phyloP scores from a whole-genome alignment of 495 filamentous ascomycete species.

The Talaromyces thailandensis region DNA sequence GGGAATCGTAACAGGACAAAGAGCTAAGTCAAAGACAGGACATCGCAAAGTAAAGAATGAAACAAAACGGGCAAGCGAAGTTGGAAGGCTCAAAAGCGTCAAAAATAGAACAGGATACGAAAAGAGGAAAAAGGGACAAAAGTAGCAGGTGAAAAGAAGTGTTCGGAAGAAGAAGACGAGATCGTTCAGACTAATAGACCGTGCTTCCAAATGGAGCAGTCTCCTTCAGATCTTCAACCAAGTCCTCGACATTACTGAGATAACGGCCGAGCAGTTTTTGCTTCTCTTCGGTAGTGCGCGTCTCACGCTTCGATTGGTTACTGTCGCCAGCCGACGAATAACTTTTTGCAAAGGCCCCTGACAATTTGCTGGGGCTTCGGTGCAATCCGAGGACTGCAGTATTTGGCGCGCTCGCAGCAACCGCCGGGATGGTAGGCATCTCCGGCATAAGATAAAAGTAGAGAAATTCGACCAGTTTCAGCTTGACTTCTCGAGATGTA shows the following conservation, averaged over 20 bases:
- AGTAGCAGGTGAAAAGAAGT: constrained; percentile 13
- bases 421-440: constrained; percentile 44
- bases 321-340: constrained; percentile 27
- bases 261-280: constrained; percentile 72
- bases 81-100: background rate
- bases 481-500: constrained; percentile 79
- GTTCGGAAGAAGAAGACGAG: constrained; percentile 1
- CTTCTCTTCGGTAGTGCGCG: constrained; percentile 77
- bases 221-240: constrained; percentile 83
- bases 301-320: constrained; percentile 34
- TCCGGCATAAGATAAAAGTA: constrained; percentile 99
- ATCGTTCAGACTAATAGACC: constrained; percentile 22
- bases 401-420: constrained; percentile 28
- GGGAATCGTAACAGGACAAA: constrained; percentile 6
- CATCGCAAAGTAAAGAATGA: constrained; percentile 7
- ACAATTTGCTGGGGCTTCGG: constrained; percentile 63
- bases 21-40: constrained; percentile 8
- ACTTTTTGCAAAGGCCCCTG: constrained; percentile 25
- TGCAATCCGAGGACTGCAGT: constrained; percentile 40
- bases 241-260: constrained; percentile 80
- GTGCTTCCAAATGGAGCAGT: constrained; percentile 47
- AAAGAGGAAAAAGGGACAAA: constrained; percentile 6
- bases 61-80: constrained; percentile 1
- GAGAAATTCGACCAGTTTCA: constrained; percentile 88
- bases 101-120: background rate